These are phyloP conservation scores for Schizosaccharomyces osmophilus DNA, from an alignment of 805 yeast genomes.

Conservation along the genomic window DNA sequence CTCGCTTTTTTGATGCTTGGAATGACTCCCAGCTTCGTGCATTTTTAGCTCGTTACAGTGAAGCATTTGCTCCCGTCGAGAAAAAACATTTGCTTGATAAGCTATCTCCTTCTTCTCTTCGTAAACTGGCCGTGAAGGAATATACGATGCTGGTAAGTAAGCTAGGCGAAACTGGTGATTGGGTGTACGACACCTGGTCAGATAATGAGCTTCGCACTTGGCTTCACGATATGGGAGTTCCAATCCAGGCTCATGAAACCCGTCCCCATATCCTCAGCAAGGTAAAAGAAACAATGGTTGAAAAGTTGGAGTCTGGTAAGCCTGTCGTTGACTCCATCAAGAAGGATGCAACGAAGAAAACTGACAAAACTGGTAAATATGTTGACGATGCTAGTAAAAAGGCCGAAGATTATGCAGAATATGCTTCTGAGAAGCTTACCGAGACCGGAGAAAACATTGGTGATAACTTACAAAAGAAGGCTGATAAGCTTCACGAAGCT, in stretches of 20 bases:
- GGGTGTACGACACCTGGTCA: slow-evolving; percentile 16
- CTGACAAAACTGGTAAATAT: slow-evolving; percentile 3
- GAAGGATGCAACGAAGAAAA: slow-evolving; percentile 5
- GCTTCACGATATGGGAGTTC: slow-evolving; percentile 18
- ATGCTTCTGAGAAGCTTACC: slow-evolving; percentile 1
- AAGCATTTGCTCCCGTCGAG: background rate
- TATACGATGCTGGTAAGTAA: background rate
- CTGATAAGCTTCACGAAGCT: background rate
- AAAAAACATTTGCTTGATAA: background rate
- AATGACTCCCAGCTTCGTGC: background rate
- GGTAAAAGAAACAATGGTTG: slow-evolving; percentile 10
- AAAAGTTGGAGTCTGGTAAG: slow-evolving; percentile 11
- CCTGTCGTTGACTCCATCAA: slow-evolving; percentile 12
- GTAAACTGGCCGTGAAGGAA: background rate
- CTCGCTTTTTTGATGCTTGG: background rate
- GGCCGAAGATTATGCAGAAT: slow-evolving; percentile 8
- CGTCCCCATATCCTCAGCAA: slow-evolving; percentile 5
- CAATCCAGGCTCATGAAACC: slow-evolving; percentile 4
- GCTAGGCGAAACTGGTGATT: background rate
- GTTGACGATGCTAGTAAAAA: slow-evolving; percentile 2
- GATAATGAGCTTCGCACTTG: slow-evolving; percentile 20
- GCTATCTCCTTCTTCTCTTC: background rate
- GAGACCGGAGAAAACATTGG: background rate
- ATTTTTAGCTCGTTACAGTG: background rate
- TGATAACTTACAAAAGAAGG: background rate